phyloP scores from a whole-genome alignment of 805 yeast species.

The Wickerhamiella nectarea region DNA sequence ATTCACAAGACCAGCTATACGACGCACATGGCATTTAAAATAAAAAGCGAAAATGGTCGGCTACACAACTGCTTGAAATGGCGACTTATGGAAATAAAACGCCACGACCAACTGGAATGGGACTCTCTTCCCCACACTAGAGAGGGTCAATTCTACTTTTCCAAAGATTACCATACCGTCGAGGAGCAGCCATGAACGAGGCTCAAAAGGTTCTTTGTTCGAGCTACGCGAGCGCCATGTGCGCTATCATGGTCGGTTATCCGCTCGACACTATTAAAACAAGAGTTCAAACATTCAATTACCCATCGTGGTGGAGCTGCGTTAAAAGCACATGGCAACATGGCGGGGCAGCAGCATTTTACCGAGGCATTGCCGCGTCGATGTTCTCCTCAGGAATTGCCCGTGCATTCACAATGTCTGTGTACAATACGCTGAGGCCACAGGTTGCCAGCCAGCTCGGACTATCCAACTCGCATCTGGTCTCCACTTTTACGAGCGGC shows the following conservation, averaged over 20 bases:
- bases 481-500: slow-evolving; percentile 37
- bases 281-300: slow-evolving; percentile 67
- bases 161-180: background rate
- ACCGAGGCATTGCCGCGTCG: slow-evolving; percentile 67
- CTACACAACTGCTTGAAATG: slow-evolving; percentile 60
- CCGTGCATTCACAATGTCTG: slow-evolving; percentile 19
- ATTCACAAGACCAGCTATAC: slow-evolving; percentile 50
- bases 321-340: slow-evolving; percentile 36
- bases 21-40: slow-evolving; percentile 45
- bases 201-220: slow-evolving; percentile 5
- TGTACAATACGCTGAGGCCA: slow-evolving; percentile 17
- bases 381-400: slow-evolving; percentile 39
- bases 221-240: slow-evolving; percentile 16
- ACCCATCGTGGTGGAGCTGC: slow-evolving; percentile 44
- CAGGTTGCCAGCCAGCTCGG: slow-evolving; percentile 12
- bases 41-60: slow-evolving; percentile 42
- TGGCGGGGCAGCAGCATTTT: slow-evolving; percentile 61
- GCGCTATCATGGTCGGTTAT: slow-evolving; percentile 41
- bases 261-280: slow-evolving; percentile 83
- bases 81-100: slow-evolving; percentile 23
- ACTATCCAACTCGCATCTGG: background rate
- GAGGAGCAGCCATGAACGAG: slow-evolving; percentile 3
- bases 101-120: background rate
- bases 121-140: background rate
- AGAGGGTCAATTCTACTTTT: slow-evolving; percentile 2